These are phyloP conservation scores for Pythium dissimile DNA, from an alignment of 352 stramenopile genomes.

Conservation along the genomic window DNA sequence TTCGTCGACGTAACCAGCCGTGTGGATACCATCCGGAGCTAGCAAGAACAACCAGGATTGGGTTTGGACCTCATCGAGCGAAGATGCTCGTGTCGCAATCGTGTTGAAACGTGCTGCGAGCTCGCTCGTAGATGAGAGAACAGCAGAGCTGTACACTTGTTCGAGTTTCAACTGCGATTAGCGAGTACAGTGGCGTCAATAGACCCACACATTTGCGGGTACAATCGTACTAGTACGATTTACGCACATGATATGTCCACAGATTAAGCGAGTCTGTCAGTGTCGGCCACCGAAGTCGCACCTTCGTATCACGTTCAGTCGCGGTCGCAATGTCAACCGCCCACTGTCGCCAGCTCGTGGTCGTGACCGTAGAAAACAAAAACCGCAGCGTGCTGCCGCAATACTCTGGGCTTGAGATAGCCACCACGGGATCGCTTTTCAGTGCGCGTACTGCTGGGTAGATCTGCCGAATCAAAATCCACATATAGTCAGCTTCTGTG, in stretches of 20 bases:
- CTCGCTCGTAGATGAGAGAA: background rate
- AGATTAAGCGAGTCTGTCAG: constrained; percentile 5
- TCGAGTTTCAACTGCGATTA: background rate
- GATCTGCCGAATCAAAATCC: background rate
- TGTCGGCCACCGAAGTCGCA: constrained; percentile 2
- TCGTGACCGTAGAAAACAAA: background rate
- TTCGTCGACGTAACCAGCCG: too few relatives aligned
- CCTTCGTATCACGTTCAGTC: background rate
- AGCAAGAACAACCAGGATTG: too few relatives aligned
- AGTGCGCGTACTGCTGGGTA: constrained; percentile 14
- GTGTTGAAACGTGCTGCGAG: background rate
- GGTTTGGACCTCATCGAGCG: too few relatives aligned
- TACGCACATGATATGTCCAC: background rate
- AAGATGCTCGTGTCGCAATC: too few relatives aligned
- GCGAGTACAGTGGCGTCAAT: background rate
- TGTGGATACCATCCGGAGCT: too few relatives aligned
- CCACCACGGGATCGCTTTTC: constrained; percentile 7
- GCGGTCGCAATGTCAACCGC: background rate
- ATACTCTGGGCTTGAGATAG: background rate
- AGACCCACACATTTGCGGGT: too few relatives aligned
- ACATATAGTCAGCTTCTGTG: background rate
- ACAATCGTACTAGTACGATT: background rate
- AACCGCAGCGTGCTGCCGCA: background rate
- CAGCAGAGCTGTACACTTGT: background rate
- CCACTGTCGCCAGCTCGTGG: constrained; percentile 8